Conservation (phyloP, 148 eudicot species). For the Camellia sinensis region DNA sequence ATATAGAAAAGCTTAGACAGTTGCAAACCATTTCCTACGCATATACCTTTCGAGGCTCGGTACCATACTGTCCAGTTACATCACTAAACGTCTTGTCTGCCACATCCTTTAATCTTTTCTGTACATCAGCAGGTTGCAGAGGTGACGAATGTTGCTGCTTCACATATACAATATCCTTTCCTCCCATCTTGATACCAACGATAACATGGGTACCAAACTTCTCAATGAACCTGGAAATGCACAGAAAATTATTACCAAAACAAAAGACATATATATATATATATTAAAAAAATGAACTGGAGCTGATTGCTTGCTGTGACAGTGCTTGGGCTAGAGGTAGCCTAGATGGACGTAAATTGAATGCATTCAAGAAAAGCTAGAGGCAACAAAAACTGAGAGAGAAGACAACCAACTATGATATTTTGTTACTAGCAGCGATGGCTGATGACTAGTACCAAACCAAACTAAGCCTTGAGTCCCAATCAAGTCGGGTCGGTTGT, state of each 20-base stretch:
- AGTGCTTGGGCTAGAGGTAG: background rate
- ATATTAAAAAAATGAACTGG: background rate
- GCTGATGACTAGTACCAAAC: too few species aligned
- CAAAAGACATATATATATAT: background rate
- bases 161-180: conserved; percentile 48
- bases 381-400: too few species aligned
- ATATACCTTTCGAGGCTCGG: conserved; percentile 21
- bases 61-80: conserved; percentile 25
- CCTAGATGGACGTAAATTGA: too few species aligned
- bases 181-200: conserved; percentile 60
- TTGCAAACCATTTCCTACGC: conserved; percentile 22
- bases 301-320: background rate
- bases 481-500: too few species aligned
- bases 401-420: too few species aligned
- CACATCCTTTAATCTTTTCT: conserved; percentile 41
- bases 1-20: background rate
- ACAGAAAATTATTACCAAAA: background rate
- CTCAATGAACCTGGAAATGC: conserved; percentile 43
- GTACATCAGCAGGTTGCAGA: conserved; percentile 44
- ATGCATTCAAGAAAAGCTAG: too few species aligned
- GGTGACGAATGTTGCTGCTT: conserved; percentile 50
- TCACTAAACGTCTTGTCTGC: conserved; percentile 46
- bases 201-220: conserved; percentile 52
- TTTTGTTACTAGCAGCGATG: too few species aligned
- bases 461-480: too few species aligned